Base-by-base conservation (phyloP, 179 eudicot genomes). In the Carnegiea gigantea region DNA sequence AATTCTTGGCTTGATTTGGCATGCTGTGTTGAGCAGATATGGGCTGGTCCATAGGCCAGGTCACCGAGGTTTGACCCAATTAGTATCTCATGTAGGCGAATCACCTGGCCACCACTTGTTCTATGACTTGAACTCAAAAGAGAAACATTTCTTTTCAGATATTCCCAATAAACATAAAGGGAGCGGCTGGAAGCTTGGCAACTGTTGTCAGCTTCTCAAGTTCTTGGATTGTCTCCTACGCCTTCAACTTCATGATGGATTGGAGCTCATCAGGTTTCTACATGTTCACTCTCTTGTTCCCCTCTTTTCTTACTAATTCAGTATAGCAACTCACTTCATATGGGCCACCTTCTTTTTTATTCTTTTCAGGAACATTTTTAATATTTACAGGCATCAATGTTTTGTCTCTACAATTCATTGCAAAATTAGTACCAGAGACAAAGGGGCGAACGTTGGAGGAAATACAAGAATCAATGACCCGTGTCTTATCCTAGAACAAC, bases 341-440 rank as follows among this genome's bases (percentile, higher is more conserved):
- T 51, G 20, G 12, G 5, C 12, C 9, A 2, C 12, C 10, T 20
- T 70, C 2, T 59, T 11, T 38, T 38, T 10, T 48, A 9, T n/a
- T 77, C 24, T 43, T 57, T 33, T 49, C 84, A 89, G 91, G 91
- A 51, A 80, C 89, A 33, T 87, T 89, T 78, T 76, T 87, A 70
- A 46, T 87, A 53, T 87, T 83, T 40, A 59, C 84, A 13, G 70
- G 74, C 15, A 71, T 85, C 18, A 87, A 85, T 76, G 78, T 80
- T 38, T n/a, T 78, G 24, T 48, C 88, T 9, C 23, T 85, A 73
- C 20, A 85, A 18, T 89, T 89, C 62, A 62, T 89, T 4, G 73
- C 81, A 9, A 87, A 82, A 72, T 70, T 89, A 46, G 91, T 89
- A 20, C 89, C 91, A 10, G 91, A 87, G 82, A 89, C 91, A 5